phyloP scores from a whole-genome alignment of 2,329 filamentous ascomycete species.

The Aschersonia sp. region DNA sequence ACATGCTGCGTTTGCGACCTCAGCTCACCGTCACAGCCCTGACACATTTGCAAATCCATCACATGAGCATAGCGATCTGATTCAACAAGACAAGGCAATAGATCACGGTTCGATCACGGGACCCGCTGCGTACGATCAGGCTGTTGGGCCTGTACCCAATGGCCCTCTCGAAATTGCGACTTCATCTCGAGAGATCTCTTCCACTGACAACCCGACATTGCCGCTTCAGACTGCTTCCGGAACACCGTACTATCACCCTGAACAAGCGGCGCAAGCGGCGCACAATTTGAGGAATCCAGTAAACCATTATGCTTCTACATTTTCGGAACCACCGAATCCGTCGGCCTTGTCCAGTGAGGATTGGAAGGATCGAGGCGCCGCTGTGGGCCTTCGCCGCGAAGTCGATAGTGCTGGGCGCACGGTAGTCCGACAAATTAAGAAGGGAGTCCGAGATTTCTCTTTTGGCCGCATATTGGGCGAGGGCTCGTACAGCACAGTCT shows the following conservation, averaged over 20 bases:
- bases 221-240: too few species aligned
- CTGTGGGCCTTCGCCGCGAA: conserved; percentile 67
- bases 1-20: conserved; percentile 4
- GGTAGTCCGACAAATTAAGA: conserved; percentile 75
- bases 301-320: conserved; percentile 1
- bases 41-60: neutral
- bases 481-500: conserved; percentile 93
- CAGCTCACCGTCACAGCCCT: conserved; percentile 1
- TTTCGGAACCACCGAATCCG: neutral
- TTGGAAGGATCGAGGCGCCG: conserved; percentile 92
- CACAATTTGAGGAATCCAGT: conserved; percentile 55
- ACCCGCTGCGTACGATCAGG: neutral
- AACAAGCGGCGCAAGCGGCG: neutral
- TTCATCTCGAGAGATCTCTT: conserved; percentile 4
- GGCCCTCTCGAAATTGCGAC: neutral
- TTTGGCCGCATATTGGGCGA: conserved; percentile 87
- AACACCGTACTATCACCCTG: neutral
- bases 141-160: neutral
- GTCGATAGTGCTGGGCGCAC: conserved; percentile 74
- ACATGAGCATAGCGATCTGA: neutral
- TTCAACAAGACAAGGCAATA: neutral
- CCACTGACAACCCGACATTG: conserved; percentile 1
- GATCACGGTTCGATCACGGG: neutral
- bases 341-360: conserved; percentile 52
- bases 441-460: conserved; percentile 91